phyloP scores from a whole-genome alignment of 306 rosid species.

The Malus sylvestris region DNA sequence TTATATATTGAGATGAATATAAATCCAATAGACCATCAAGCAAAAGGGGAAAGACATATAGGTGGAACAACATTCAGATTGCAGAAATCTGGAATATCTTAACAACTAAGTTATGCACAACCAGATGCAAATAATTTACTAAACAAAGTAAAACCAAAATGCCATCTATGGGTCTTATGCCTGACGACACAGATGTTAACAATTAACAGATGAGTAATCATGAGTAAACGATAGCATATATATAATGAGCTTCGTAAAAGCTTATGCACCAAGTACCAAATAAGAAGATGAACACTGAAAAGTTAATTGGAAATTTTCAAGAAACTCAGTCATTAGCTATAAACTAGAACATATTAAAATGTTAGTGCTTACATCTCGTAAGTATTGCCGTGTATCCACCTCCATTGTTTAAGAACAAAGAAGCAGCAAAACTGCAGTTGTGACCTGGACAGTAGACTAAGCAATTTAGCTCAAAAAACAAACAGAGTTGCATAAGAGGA shows the following conservation, averaged over 20 bases:
- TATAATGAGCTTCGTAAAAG: not conserved
- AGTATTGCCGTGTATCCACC: constrained; percentile 16
- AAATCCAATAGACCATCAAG: not conserved
- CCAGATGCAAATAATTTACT: not conserved
- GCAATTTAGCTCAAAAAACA: not conserved
- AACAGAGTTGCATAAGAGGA: not conserved
- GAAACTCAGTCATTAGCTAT: not conserved
- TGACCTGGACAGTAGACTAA: constrained; percentile 2
- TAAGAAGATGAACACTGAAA: not conserved
- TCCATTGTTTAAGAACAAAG: constrained; percentile 20
- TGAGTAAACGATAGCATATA: not conserved
- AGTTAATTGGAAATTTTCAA: not conserved
- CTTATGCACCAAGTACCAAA: not conserved
- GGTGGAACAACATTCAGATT: not conserved
- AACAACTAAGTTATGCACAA: not conserved
- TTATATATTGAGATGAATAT: not conserved
- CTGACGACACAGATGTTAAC: not conserved
- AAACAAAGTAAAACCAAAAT: constrained; percentile 3
- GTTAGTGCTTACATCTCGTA: constrained; percentile 45
- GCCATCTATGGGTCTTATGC: not conserved
- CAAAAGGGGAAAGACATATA: not conserved
- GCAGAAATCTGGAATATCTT: not conserved
- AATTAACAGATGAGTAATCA: constrained; percentile 8
- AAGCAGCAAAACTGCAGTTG: not conserved
- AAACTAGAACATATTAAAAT: not conserved